A percentile compares a stretch with the other conserved stretches of the same genome.
Evolutionary conservation across 106 monocot species (phyloP).

Genomic region (Dioscorea zingiberensis): DNA sequence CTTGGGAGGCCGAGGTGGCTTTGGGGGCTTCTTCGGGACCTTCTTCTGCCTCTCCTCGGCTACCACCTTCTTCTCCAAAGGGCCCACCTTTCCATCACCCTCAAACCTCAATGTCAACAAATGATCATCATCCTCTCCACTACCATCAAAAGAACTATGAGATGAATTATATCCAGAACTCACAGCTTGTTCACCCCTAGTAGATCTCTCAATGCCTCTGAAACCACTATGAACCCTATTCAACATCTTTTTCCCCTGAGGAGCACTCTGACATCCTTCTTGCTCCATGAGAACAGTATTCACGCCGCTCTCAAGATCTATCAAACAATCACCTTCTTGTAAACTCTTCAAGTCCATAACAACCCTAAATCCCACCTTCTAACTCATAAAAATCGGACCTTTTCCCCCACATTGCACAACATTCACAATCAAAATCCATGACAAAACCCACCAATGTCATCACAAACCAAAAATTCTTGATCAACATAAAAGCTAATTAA

Average conservation of each 20-base stretch:
- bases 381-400: background rate
- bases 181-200: background rate
- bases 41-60: conserved; percentile 26
- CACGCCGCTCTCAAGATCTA: conserved; percentile 10
- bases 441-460: background rate
- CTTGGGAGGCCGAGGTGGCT: conserved; percentile 32
- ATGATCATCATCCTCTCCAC: background rate
- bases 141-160: background rate
- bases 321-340: background rate
- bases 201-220: conserved; percentile 1
- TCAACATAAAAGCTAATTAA: background rate
- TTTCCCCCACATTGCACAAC: background rate
- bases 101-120: too few species aligned
- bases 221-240: conserved; percentile 2
- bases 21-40: conserved; percentile 25
- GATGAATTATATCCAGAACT: background rate
- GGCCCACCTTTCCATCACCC: background rate
- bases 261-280: background rate
- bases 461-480: background rate
- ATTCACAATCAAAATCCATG: background rate
- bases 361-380: background rate
- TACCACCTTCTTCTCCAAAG: conserved; percentile 14
- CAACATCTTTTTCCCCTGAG: background rate
- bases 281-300: background rate
- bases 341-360: background rate